phyloP scores from a whole-genome alignment of 352 stramenopile species.

The Globisporangium nunn region DNA sequence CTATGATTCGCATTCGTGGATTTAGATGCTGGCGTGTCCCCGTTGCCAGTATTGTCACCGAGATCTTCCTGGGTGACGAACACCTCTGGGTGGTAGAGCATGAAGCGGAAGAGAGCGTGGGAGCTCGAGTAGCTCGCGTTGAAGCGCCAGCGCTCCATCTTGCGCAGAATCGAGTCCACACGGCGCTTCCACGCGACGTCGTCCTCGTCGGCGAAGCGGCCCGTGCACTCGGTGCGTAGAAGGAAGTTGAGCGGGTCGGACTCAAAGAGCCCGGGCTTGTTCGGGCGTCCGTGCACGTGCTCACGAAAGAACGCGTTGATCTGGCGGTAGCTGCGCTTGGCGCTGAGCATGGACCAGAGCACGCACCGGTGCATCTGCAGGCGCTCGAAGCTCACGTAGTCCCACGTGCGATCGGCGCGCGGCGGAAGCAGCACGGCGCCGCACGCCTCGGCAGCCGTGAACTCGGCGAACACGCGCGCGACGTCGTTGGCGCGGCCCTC shows the following conservation, averaged over 20 bases:
- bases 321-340: slow-evolving; percentile 11
- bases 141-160: slow-evolving; percentile 30
- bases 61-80: slow-evolving; percentile 16
- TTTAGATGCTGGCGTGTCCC: no score
- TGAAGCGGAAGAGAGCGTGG: slow-evolving; percentile 51
- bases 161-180: slow-evolving; percentile 35
- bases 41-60: no score
- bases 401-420: slow-evolving; percentile 28
- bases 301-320: slow-evolving; percentile 38
- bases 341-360: slow-evolving; percentile 55
- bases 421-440: slow-evolving; percentile 16
- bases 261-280: slow-evolving; percentile 41
- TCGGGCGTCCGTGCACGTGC: slow-evolving; percentile 34
- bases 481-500: slow-evolving; percentile 26
- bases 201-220: slow-evolving; percentile 26
- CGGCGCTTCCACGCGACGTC: slow-evolving; percentile 22
- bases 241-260: slow-evolving; percentile 63
- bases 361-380: slow-evolving; percentile 58
- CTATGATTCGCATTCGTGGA: no score
- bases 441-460: slow-evolving; percentile 24
- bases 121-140: slow-evolving; percentile 55
- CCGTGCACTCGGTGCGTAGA: slow-evolving; percentile 52
- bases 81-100: slow-evolving; percentile 41
- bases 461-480: slow-evolving; percentile 30
- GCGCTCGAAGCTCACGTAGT: slow-evolving; percentile 28